phyloP scores from a whole-genome alignment of 345 rosid species.

The Eucalyptus sideroxylon region DNA sequence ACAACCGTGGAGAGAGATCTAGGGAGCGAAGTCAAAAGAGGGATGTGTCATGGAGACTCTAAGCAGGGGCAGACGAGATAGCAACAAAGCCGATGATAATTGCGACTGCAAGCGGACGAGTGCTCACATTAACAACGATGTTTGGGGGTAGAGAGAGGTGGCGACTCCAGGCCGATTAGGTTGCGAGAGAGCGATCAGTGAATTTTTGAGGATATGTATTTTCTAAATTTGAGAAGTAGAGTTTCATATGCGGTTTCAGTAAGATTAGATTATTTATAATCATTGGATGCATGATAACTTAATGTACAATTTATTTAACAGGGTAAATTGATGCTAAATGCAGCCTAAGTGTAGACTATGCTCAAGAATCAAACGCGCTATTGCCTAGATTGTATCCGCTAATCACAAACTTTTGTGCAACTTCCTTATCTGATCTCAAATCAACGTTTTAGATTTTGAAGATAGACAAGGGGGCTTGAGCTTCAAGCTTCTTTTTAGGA shows the following conservation, averaged over 20 bases:
- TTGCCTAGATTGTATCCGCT: neutral
- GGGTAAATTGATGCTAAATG: too few species aligned
- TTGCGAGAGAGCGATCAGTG: neutral
- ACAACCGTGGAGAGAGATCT: neutral
- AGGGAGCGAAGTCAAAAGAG: neutral
- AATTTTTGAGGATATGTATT: neutral
- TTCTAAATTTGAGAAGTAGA: neutral
- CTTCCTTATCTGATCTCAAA: neutral
- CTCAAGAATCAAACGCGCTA: too few species aligned
- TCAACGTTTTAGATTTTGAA: neutral
- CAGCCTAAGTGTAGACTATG: too few species aligned
- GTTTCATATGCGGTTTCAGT: neutral
- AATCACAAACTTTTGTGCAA: neutral
- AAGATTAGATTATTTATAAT: neutral
- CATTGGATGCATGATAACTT: too few species aligned
- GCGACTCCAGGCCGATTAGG: neutral
- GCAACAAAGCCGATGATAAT: neutral
- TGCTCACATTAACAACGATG: neutral
- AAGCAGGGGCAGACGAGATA: neutral
- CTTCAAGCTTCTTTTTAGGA: neutral
- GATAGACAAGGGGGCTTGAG: neutral
- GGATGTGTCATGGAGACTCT: neutral
- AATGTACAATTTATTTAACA: too few species aligned
- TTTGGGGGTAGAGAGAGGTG: neutral
- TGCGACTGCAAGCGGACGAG: neutral